Evolutionary conservation across 192 early-diverging fungal species (phyloP).

Genomic region (Mortierella hygrophila): DNA sequence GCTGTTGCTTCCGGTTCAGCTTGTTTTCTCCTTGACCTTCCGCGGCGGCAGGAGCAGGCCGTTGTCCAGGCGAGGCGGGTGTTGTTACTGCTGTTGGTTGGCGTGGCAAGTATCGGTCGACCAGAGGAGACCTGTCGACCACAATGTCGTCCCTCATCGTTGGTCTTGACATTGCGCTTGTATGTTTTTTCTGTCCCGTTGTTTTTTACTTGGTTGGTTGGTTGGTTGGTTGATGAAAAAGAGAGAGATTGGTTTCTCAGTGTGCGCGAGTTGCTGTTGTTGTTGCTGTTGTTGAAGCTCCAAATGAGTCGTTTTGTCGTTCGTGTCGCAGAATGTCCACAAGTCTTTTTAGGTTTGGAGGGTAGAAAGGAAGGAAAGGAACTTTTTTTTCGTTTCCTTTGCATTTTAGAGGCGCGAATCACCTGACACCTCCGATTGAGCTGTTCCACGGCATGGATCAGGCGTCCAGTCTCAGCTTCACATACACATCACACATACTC

Average conservation of each 20-base stretch:
- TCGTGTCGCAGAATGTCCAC: no score
- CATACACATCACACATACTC: no score
- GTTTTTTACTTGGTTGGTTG: neutral
- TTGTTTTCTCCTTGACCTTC: neutral
- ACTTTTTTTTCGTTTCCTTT: neutral
- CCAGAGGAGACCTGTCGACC: conserved; percentile 36
- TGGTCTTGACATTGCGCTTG: conserved; percentile 15
- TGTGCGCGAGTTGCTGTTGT: neutral
- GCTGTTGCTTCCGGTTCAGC: conserved; percentile 31
- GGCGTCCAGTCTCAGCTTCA: no score
- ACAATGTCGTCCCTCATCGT: conserved; percentile 57
- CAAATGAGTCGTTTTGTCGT: neutral
- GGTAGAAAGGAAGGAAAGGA: neutral
- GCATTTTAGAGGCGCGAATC: neutral
- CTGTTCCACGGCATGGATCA: no score
- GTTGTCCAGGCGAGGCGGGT: neutral
- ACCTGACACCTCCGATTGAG: neutral
- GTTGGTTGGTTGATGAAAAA: no score
- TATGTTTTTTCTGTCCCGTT: neutral
- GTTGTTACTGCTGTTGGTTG: neutral
- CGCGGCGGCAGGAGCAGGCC: neutral
- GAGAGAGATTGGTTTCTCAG: neutral
- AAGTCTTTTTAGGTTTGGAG: neutral
- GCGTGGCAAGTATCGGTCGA: conserved; percentile 42
- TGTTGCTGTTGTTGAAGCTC: neutral